Evolutionary conservation across 164 flowering plant genomes (phyloP), one percentile per base, ranked within the genome.

Genomic region (Vitis rupestris): DNA sequence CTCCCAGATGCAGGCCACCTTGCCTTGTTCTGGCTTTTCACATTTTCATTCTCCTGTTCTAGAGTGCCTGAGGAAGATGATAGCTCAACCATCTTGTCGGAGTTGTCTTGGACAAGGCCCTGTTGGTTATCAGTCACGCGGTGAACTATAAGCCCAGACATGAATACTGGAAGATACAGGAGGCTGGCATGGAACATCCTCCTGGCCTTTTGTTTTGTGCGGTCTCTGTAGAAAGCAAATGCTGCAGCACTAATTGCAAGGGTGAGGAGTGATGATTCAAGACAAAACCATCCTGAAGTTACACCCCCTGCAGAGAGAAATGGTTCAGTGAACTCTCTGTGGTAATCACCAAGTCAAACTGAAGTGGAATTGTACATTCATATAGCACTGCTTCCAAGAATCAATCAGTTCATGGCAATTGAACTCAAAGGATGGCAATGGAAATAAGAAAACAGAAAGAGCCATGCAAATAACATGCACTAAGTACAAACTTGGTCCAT

Each of bases 161-260:
- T 93, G 63, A 91, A 91, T 29, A 90, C 87, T 7, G 97, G 98
- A 66, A 93, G 97, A 78, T 88, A 93, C 27, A 94, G 78, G 63
- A 94, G 94, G 80, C 99, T 94, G 16, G 94, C 95, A 81, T 85
- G 89, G 71, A 94, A 92, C 99, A 94, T 94, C 72, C 79, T 84
- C 74, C 93, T 79, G 1, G 97, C 96, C 62, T 69, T 88, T 61
- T 86, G 78, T 11, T 74, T 70, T 0, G 94, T 88, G 13, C 95
- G 89, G 51, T 90, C 78, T 6, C 80, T 74, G 62, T 82, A 85
- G 77, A 92, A 94, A 47, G 87, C 83, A 58, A 83, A 68, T 61
- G 99, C 97, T 6, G 91, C 74, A 23, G 87, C 92, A 69, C 75
- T 82, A 59, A 92, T 84, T 52, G 88, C 86, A 44, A 88, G 86